Evolutionary conservation across 257 asterid species (phyloP).

Genomic region (Mitragyna speciosa): DNA sequence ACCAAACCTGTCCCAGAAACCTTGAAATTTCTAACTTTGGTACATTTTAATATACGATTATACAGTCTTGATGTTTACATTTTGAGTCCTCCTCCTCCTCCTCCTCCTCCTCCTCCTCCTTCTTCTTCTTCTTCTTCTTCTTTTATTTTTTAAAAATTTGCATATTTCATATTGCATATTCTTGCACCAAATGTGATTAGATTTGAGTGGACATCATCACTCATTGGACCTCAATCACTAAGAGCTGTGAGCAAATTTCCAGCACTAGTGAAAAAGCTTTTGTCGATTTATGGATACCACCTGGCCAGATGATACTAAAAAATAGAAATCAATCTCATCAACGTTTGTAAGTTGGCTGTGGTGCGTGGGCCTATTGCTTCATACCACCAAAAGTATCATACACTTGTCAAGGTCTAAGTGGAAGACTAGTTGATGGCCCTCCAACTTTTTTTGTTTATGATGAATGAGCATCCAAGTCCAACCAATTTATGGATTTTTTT

Average conservation of each 20-base stretch:
- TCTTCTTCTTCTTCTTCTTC: too few relatives aligned
- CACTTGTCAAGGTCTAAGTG: slow-evolving; percentile 5
- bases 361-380: neutral
- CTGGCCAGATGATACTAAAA: slow-evolving; percentile 7
- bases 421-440: neutral
- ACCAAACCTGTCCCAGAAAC: too few relatives aligned
- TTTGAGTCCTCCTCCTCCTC: too few relatives aligned
- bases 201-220: slow-evolving; percentile 19
- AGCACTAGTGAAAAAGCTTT: neutral
- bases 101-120: too few relatives aligned
- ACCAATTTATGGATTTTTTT: too few relatives aligned
- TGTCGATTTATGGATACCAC: neutral
- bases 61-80: too few relatives aligned
- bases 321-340: neutral
- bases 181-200: neutral
- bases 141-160: too few relatives aligned
- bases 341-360: neutral
- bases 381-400: neutral
- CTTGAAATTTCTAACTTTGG: too few relatives aligned
- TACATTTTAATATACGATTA: too few relatives aligned
- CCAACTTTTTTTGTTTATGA: too few relatives aligned
- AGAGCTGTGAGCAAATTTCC: too few relatives aligned
- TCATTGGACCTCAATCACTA: slow-evolving; percentile 3
- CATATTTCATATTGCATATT: neutral
- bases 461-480: too few relatives aligned